These are phyloP conservation scores for Fistulinella cinereoalba DNA, from an alignment of 1,284 basidiomycete species.

Conservation along the genomic window DNA sequence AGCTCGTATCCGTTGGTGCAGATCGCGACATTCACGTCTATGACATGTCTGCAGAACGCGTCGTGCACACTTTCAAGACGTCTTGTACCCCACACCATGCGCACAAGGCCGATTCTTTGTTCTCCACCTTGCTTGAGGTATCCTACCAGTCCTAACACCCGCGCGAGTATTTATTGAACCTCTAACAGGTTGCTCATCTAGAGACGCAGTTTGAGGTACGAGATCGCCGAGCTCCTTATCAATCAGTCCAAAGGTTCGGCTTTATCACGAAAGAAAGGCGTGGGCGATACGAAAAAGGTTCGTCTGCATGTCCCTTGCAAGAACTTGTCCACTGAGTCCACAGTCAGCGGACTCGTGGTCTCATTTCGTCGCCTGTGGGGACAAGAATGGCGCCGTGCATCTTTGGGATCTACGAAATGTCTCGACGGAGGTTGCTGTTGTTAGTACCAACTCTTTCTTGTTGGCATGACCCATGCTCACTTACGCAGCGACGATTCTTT, in stretches of 20 bases:
- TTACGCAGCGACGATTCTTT: slow-evolving; percentile 34
- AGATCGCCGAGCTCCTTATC: slow-evolving; percentile 40
- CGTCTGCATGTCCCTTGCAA: slow-evolving; percentile 3
- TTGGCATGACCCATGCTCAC: not conserved
- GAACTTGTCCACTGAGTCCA: not conserved
- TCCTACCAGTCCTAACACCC: slow-evolving; percentile 1
- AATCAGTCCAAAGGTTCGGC: slow-evolving; percentile 44
- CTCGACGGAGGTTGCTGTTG: slow-evolving; percentile 27
- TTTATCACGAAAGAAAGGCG: slow-evolving; percentile 37
- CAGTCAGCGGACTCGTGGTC: slow-evolving; percentile 30
- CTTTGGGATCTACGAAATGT: slow-evolving; percentile 49
- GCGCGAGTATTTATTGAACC: not conserved
- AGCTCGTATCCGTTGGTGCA: slow-evolving; percentile 47
- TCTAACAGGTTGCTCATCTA: slow-evolving; percentile 43
- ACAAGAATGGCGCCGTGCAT: slow-evolving; percentile 41
- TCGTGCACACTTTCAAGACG: slow-evolving; percentile 38
- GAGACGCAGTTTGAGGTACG: slow-evolving; percentile 53
- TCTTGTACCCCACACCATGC: slow-evolving; percentile 48
- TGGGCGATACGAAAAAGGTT: slow-evolving; percentile 47
- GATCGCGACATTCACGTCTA: slow-evolving; percentile 46
- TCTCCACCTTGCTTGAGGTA: slow-evolving; percentile 47
- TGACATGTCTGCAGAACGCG: slow-evolving; percentile 46
- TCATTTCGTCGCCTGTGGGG: slow-evolving; percentile 44
- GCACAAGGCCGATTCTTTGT: slow-evolving; percentile 38
- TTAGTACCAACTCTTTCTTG: slow-evolving; percentile 19